Evolutionary conservation across 148 eudicot genomes (phyloP), one percentile per base, ranked within the genome.

Genomic region (Bassia scoparia): DNA sequence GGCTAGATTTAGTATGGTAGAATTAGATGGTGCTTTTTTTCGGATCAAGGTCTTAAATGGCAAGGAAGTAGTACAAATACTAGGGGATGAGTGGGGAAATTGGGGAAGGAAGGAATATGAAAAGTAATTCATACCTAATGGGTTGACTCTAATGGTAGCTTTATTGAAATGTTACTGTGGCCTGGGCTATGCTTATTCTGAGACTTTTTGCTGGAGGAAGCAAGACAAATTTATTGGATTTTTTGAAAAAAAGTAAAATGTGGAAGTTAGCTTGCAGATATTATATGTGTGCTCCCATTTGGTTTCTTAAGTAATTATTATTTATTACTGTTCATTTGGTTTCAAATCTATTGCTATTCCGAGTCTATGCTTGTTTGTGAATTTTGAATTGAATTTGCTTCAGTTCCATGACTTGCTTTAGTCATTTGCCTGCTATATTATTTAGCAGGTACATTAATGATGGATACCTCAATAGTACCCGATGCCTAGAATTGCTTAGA

Each of bases 401-500:
- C 16, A 18, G 34, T 67, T 17, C 23, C 27, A 4, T 63, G 50
- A 38, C 15, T 30, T 41, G 23, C 63, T 73, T 31, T 54, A 80
- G 77, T 49, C 23, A 43, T 69, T 16, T 69, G 60, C n/a, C 68
- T 30, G 41, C 67, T 74, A 63, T 49, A 24, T 34, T 41, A 55
- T 14, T 30, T 67, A 76, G 14, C 83, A 95, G 98, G 86, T 95
- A 95, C 75, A 95, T 95, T 37, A 91, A 83, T 74, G 96, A 95
- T 76, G 97, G n/a, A 95, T 74, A 76, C 78, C 56, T 70, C 84
- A 62, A 91, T 91, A 46, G 93, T 88, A 50, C n/a, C 96, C 98
- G 8, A 94, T 94, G 98, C n/a, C 81, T 94, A 29, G 87, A 89
- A 81, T 89, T 94, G 98, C 90, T 91, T 58, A 81, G 89, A 84